These are phyloP conservation scores for Pythium vanterpoolii DNA, from an alignment of 352 stramenopile species.

Conservation along the genomic window DNA sequence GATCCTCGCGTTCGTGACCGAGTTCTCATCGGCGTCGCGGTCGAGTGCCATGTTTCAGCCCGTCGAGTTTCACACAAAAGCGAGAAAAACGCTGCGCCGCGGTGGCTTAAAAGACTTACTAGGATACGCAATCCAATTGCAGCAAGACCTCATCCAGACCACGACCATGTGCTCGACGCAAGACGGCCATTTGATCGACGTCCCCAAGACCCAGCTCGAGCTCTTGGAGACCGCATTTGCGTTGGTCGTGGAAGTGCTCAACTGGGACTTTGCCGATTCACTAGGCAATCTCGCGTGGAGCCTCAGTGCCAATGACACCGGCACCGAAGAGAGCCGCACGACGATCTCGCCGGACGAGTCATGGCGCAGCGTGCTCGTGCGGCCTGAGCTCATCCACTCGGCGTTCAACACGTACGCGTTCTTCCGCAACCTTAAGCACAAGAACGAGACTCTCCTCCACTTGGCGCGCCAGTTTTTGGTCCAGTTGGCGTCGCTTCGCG, in stretches of 20 bases:
- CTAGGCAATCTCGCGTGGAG: constrained; percentile 72
- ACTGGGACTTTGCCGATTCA: constrained; percentile 70
- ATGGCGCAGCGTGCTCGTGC: constrained; percentile 67
- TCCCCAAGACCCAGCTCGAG: constrained; percentile 64
- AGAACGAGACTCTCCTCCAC: constrained; percentile 73
- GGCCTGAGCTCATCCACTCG: constrained; percentile 75
- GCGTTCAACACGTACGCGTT: constrained; percentile 85
- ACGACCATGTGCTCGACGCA: constrained; percentile 44
- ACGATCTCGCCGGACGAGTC: constrained; percentile 58
- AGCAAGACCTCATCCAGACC: constrained; percentile 70
- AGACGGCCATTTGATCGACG: constrained; percentile 28
- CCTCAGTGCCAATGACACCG: constrained; percentile 31
- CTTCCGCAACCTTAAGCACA: constrained; percentile 60
- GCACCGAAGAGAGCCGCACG: constrained; percentile 32
- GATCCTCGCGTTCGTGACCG: constrained; percentile 80
- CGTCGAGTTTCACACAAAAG: constrained; percentile 81
- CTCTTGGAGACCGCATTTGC: constrained; percentile 73
- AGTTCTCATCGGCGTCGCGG: constrained; percentile 78
- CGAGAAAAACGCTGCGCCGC: constrained; percentile 55
- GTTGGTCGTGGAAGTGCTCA: constrained; percentile 75
- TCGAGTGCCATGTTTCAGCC: constrained; percentile 80
- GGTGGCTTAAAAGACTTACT: constrained; percentile 59
- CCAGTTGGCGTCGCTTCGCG: constrained; percentile 71
- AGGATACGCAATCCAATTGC: constrained; percentile 52
- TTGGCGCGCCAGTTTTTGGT: constrained; percentile 77